Base-by-base conservation (phyloP, 345 rosid species). In the Salix udensis region DNA sequence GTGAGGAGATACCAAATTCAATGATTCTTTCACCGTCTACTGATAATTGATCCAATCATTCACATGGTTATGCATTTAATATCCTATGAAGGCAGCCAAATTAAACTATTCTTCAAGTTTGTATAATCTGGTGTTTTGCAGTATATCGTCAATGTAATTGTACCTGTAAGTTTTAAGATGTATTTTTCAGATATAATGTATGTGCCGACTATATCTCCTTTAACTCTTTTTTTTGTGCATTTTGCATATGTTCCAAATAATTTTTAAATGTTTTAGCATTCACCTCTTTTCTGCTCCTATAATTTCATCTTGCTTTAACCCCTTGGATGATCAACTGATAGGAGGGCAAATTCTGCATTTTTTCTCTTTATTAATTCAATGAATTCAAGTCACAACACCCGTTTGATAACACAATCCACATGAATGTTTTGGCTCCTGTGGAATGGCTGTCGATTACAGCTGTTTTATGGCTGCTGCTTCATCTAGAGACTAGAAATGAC, bases 81-180 rank as follows among this genome's bases (percentile, higher is more conserved):
- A 77, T 28, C 71, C 68, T 44, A 60, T 79, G 81, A 79, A 70
- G 85, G 86, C 50, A n/a, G 76, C 82, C 64, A 68, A 73, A 81
- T 78, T 85, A 52, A 74, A 71, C 64, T 80, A 73, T 61, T 67
- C 44, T 18, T 83, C 78, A 62, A 75, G 30, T 82, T 83, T 67
- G 37, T 82, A 72, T 74, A 65, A 72, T 83, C 82, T 79, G 81
- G 69, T 76, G 44, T 77, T 80, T 81, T 12, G 60, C 67, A 77
- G 79, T 79, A 52, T 74, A 30, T 77, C 74, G 73, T 74, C 65
- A 65, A 24, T 80, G 67, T 87, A 69, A 73, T 71, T 72, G n/a
- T 64, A 39, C 78, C 80, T 68, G 86, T 84, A 84, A 89, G 89
- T 82, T 68, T 72, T 68, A 34, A 58, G 48, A 24, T 36, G 67